A percentile compares a stretch with the other conserved stretches of the same genome.
These are phyloP conservation scores for Tuber calosporum DNA, from an alignment of 495 filamentous ascomycete genomes.

Conservation along the genomic window DNA sequence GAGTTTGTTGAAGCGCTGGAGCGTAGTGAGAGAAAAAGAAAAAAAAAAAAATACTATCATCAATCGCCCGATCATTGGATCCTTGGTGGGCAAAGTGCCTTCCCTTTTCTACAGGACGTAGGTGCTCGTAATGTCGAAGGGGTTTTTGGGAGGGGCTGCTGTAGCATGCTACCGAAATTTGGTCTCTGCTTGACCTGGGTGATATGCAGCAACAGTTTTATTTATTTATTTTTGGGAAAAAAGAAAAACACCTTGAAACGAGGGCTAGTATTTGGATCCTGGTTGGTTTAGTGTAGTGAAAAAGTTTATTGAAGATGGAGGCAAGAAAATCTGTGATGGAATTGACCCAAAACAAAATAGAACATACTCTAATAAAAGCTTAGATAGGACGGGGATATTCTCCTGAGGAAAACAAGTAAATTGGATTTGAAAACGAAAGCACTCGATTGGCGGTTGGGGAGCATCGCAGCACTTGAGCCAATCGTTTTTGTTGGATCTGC, in stretches of 20 bases:
- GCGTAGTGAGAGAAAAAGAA: neutral
- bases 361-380: neutral
- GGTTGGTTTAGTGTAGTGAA: neutral
- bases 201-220: too few relatives aligned
- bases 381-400: neutral
- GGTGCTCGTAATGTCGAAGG: neutral
- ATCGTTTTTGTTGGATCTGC: neutral
- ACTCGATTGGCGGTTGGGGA: neutral
- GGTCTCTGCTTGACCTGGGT: too few relatives aligned
- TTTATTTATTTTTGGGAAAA: too few relatives aligned
- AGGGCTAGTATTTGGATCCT: neutral
- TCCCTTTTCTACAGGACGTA: neutral
- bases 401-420: neutral
- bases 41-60: neutral
- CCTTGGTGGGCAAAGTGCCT: neutral
- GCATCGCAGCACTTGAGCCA: neutral
- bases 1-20: neutral
- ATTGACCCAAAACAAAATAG: neutral
- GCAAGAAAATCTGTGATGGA: neutral
- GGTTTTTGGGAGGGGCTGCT: too few relatives aligned
- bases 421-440: neutral
- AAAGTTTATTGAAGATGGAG: neutral
- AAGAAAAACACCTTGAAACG: too few relatives aligned
- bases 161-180: too few relatives aligned
- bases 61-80: neutral